These are phyloP conservation scores for Hevea brasiliensis DNA, from an alignment of 345 rosid species.

Conservation along the genomic window DNA sequence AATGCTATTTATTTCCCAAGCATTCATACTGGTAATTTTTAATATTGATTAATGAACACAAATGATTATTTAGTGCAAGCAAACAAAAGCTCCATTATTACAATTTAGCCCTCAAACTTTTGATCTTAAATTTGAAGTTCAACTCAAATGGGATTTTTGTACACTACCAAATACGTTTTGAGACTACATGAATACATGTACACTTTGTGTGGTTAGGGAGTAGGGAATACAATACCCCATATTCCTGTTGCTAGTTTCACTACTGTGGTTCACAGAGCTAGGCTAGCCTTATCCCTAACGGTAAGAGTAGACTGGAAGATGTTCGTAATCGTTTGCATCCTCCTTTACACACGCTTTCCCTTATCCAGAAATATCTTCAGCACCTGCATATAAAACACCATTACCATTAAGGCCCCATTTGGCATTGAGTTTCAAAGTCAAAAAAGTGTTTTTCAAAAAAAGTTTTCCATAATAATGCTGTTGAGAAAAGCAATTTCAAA, in stretches of 20 bases:
- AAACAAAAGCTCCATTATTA: background rate
- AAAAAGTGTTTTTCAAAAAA: too few relatives aligned
- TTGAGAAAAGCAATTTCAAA: too few relatives aligned
- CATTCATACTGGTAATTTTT: too few relatives aligned
- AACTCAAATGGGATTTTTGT: conserved; percentile 16
- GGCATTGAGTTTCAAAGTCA: too few relatives aligned
- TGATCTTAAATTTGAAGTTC: background rate
- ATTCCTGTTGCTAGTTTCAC: conserved; percentile 8
- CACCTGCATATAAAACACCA: conserved; percentile 20
- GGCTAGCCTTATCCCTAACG: conserved; percentile 11
- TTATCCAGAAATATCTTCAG: conserved; percentile 7
- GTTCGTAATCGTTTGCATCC: conserved; percentile 8
- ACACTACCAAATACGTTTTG: conserved; percentile 4
- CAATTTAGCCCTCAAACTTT: background rate
- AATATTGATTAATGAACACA: background rate
- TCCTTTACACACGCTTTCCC: background rate
- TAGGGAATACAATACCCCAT: conserved; percentile 2
- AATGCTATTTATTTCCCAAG: too few relatives aligned
- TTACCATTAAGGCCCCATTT: background rate
- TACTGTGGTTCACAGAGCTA: background rate
- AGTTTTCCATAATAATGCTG: too few relatives aligned
- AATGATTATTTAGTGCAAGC: background rate
- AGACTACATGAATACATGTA: conserved; percentile 22
- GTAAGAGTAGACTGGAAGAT: conserved; percentile 4
- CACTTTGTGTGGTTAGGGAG: conserved; percentile 2